phyloP scores from a whole-genome alignment of 768 basidiomycete genomes.

The Hericium alpestre region DNA sequence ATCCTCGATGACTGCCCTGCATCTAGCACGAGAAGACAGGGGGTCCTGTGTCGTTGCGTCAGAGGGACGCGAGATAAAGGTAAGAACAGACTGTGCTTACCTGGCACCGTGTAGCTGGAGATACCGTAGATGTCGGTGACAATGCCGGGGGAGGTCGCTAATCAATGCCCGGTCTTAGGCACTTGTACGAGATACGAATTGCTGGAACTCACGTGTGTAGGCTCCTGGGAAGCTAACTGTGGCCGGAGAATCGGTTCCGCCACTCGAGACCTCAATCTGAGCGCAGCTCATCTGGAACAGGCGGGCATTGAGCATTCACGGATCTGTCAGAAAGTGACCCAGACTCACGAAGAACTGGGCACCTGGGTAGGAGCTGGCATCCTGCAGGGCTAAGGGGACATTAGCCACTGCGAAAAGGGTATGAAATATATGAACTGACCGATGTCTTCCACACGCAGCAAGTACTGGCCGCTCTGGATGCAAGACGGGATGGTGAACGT shows the following conservation, averaged over 20 bases:
- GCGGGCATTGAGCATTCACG: not conserved
- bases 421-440: constrained; percentile 21
- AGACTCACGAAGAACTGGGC: constrained; percentile 40
- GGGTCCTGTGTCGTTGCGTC: constrained; percentile 5
- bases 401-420: not conserved
- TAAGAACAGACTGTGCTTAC: not conserved
- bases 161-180: not conserved
- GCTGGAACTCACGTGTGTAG: constrained; percentile 19
- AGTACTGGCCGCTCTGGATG: constrained; percentile 17
- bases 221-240: constrained; percentile 27
- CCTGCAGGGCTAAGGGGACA: constrained; percentile 31
- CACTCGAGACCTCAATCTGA: constrained; percentile 27
- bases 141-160: constrained; percentile 24
- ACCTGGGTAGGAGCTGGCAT: constrained; percentile 36
- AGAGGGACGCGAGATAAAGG: not conserved
- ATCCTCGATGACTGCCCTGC: not conserved
- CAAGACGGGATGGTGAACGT: constrained; percentile 22
- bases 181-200: not conserved
- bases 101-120: constrained; percentile 19
- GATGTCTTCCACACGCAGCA: constrained; percentile 34
- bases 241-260: constrained; percentile 20
- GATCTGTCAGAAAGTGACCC: not conserved
- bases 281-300: constrained; percentile 24
- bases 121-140: constrained; percentile 24
- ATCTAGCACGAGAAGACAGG: constrained; percentile 17